Base-by-base conservation (phyloP, 2,329 filamentous ascomycete species). In the Xenoacremonium recifei region DNA sequence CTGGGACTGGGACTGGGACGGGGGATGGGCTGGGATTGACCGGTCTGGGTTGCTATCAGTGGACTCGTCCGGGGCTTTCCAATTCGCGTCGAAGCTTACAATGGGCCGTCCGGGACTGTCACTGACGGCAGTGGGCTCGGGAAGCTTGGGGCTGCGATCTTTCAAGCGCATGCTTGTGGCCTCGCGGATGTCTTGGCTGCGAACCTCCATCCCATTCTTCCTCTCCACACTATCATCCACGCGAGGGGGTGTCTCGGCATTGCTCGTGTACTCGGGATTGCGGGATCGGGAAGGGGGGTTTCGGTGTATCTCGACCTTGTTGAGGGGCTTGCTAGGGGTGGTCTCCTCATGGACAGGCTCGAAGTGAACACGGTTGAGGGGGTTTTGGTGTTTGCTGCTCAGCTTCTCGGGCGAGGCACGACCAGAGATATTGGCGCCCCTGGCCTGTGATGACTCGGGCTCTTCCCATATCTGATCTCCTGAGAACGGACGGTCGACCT, bases 51-150 rank as follows among this genome's bases (percentile, higher is more conserved):
- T 86, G 71, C 80, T 68, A 80, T 89, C 85, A 76, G 86, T 76
- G 67, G 73, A 74, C 73, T 79, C 74, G 63, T 87, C 82, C 63
- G 79, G 80, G 61, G 82, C 79, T 74, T 82, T 86, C 84, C 89
- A 96, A 63, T 85, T 80, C 59, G 80, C 80, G 69, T 95, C 80
- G 76, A 97, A 97, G 77, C 92, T 97, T 76, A 97, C 92, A 74
- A 97, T 97, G 50, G 92, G 92, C 62, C 92, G 83, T 57, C 89
- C 89, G 57, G 87, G 86, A 61, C 79, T 87, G 70, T 96, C 87
- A 71, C 90, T 96, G 66, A 97, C 91, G 59, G 88, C 85, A 40
- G 87, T 89, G 51, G 92, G 92, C 59, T 86, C 92, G 20, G 91
- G 92, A 48, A 97, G 75, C 62, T 88, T 95, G 43, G 83, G 69